phyloP scores from a whole-genome alignment of 2,329 filamentous ascomycete species.

The Blastomyces percursus region DNA sequence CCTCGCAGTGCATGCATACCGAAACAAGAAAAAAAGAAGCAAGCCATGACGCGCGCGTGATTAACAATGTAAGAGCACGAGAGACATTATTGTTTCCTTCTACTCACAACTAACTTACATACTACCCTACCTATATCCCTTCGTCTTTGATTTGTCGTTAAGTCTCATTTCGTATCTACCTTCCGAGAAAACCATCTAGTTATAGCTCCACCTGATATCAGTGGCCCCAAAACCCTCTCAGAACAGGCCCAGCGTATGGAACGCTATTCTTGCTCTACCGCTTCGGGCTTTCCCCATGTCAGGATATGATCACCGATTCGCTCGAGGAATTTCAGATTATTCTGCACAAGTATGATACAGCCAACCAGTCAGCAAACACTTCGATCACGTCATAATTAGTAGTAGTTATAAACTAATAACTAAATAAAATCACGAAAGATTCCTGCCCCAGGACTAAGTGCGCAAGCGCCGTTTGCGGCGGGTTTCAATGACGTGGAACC shows the following conservation, averaged over 20 bases:
- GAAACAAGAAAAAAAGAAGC: not conserved
- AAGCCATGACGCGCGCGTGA: not conserved
- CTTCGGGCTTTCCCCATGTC: slow-evolving; percentile 5
- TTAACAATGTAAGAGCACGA: not conserved
- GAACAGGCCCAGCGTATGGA: slow-evolving; percentile 1
- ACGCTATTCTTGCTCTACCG: not conserved
- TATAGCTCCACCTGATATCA: not conserved
- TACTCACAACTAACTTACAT: not conserved
- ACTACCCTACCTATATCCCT: not conserved
- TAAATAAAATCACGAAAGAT: not conserved
- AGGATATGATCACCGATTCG: slow-evolving; percentile 3
- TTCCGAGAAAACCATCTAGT: not conserved
- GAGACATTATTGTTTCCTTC: not conserved
- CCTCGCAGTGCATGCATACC: no score
- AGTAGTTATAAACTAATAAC: not conserved
- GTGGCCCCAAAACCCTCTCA: not conserved
- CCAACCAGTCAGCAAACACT: not conserved
- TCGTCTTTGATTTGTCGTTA: not conserved
- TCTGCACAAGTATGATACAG: not conserved
- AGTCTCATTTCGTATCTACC: not conserved
- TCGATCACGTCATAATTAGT: not conserved
- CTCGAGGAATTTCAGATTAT: not conserved
- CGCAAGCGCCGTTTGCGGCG: not conserved
- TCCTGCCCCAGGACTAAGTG: not conserved
- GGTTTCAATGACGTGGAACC: not conserved